Conservation (phyloP, 177 flowering plant genomes). For the Vitis hybrid region DNA sequence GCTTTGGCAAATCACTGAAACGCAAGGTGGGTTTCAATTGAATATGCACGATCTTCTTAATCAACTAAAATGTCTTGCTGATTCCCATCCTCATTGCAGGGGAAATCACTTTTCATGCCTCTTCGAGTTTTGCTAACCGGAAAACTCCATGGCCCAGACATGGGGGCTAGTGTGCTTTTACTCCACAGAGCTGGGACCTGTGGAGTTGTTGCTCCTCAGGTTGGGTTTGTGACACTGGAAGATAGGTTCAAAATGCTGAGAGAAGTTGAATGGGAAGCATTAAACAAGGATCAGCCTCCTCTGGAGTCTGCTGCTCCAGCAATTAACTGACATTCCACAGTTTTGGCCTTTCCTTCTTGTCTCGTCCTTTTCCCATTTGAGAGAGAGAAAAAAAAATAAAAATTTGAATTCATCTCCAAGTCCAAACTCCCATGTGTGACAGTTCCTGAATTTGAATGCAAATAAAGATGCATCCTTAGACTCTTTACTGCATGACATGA, state of each 20-base stretch:
- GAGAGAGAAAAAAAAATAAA: too few relatives aligned
- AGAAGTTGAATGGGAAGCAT: slow-evolving; percentile 67
- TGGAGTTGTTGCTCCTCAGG: slow-evolving; percentile 50
- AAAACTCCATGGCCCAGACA: slow-evolving; percentile 94
- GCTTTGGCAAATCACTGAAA: slow-evolving; percentile 78
- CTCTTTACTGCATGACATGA: too few relatives aligned
- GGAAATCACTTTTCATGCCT: slow-evolving; percentile 95
- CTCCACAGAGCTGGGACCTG: slow-evolving; percentile 64
- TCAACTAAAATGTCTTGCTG: not conserved
- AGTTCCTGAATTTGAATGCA: too few relatives aligned
- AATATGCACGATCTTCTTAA: not conserved
- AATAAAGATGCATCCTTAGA: too few relatives aligned
- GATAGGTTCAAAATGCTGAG: slow-evolving; percentile 66
- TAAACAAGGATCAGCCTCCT: slow-evolving; percentile 32
- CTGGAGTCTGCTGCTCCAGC: slow-evolving; percentile 38
- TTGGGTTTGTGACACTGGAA: slow-evolving; percentile 60
- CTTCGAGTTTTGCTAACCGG: slow-evolving; percentile 88
- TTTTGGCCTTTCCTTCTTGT: slow-evolving; percentile 18
- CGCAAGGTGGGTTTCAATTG: slow-evolving; percentile 62
- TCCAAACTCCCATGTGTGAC: too few relatives aligned
- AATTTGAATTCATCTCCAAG: too few relatives aligned
- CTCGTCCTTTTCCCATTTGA: too few relatives aligned
- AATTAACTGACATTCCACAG: slow-evolving; percentile 29
- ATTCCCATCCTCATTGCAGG: slow-evolving; percentile 39
- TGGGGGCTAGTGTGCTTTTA: slow-evolving; percentile 59